A percentile compares a stretch with the other conserved stretches of the same genome.
phyloP scores from a whole-genome alignment of 2,329 filamentous ascomycete genomes.

The Ceratocystiopsis minuta region DNA sequence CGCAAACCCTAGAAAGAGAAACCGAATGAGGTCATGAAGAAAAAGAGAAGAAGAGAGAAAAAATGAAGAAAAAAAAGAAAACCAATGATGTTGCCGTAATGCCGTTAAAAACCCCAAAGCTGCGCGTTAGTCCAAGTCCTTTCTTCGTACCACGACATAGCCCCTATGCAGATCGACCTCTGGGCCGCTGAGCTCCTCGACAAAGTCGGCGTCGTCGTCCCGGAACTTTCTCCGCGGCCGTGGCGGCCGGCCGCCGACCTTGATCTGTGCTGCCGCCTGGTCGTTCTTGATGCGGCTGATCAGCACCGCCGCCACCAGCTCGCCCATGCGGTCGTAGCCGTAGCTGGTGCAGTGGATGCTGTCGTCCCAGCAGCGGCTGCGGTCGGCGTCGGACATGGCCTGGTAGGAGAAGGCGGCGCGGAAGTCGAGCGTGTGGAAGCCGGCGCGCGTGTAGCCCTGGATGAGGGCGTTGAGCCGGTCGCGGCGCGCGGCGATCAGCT shows the following conservation, averaged over 20 bases:
- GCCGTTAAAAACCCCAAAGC: too few species aligned
- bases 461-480: constrained; percentile 35
- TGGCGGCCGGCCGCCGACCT: too few species aligned
- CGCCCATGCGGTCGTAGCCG: constrained; percentile 46
- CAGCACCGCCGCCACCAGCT: constrained; percentile 33
- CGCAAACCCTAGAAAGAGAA: too few species aligned
- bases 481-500: background rate
- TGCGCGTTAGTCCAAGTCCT: constrained; percentile 27
- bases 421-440: constrained; percentile 40
- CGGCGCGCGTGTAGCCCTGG: constrained; percentile 24
- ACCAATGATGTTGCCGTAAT: too few species aligned
- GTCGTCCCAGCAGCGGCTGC: constrained; percentile 40
- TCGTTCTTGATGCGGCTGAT: constrained; percentile 25
- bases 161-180: constrained; percentile 29
- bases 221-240: constrained; percentile 9
- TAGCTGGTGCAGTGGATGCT: constrained; percentile 36
- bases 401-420: constrained; percentile 34
- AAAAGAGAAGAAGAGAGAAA: too few species aligned
- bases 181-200: constrained; percentile 30
- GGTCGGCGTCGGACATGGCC: constrained; percentile 26
- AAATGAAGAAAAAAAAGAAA: too few species aligned
- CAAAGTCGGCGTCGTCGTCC: constrained; percentile 24
- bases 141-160: constrained; percentile 34
- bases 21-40: too few species aligned
- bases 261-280: constrained; percentile 7